Base-by-base conservation (phyloP, 495 filamentous ascomycete species). In the Penicillium manginii region DNA sequence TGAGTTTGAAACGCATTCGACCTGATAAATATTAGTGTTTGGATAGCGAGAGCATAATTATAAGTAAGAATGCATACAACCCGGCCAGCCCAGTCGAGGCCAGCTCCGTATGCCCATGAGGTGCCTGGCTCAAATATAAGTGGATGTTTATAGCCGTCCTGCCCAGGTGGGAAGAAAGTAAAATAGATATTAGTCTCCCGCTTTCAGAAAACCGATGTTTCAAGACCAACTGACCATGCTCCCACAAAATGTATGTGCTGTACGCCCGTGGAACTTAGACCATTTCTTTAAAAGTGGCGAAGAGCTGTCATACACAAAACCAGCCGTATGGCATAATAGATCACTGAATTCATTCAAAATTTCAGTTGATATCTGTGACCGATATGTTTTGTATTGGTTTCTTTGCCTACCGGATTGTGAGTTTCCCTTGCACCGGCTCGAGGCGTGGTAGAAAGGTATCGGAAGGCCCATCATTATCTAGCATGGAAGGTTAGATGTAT, bases 61-160 rank as follows among this genome's bases (percentile, higher is more conserved):
- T 7, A 8, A 29, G 26, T 8, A 0, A 29, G 26, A 29, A 29
- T 29, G 26, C 42, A 39, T 33, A 83, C 59, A 17, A 78, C 31
- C 19, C 64, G 62, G 8, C 81, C 76, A 1, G 77, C 75, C 79
- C 80, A 83, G 56, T 84, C 80, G 2, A 81, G 50, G 4, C 74
- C 68, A 4, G 60, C 55, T 22, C 79, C 70, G 50, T 83, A 84
- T 10, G 45, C 53, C 81, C 73, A 84, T 15, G 60, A 65, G 4
- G 69, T 73, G 3, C 78, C 80, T 0, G 81, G 81, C 37, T 81
- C 70, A 58, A 72, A 78, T 3, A 75, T 19, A 2, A 82, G 68
- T 2, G 80, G 79, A 17, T 57, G 49, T 8, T 47, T 54, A 59
- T 60, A 75, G 17, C 67, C 66, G 14, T 66, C 65, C 62, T 62